phyloP scores from a whole-genome alignment of 768 basidiomycete genomes.

The Leccinellum luteum region DNA sequence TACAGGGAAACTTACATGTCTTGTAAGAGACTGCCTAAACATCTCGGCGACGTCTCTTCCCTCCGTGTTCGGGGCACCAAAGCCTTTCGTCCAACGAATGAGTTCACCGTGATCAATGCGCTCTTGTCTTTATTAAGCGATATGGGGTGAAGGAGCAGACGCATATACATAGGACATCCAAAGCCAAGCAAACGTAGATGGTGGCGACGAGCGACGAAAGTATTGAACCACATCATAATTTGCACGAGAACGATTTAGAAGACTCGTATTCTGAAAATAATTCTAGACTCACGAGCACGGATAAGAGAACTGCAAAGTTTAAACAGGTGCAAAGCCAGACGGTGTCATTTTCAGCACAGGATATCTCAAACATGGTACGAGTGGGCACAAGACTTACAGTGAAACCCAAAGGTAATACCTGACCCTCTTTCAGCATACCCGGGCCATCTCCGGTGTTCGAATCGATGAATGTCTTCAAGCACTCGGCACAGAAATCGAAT shows the following conservation, averaged over 20 bases:
- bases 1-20: constrained; percentile 52
- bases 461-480: constrained; percentile 83
- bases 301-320: constrained; percentile 79
- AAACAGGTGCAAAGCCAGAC: background rate
- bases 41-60: constrained; percentile 90
- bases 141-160: background rate
- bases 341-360: background rate
- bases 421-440: constrained; percentile 48
- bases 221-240: background rate
- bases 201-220: background rate
- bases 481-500: constrained; percentile 98
- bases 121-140: constrained; percentile 60
- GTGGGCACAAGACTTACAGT: constrained; percentile 60
- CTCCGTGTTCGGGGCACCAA: constrained; percentile 88
- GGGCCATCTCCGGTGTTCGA: constrained; percentile 59
- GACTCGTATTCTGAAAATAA: background rate
- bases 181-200: background rate
- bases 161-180: background rate
- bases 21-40: constrained; percentile 80
- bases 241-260: background rate
- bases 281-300: constrained; percentile 73
- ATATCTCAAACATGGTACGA: background rate
- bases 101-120: constrained; percentile 91
- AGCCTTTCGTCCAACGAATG: constrained; percentile 99
- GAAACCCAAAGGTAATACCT: constrained; percentile 82